Evolutionary conservation across 2,329 filamentous ascomycete species (phyloP), one percentile per base, ranked within the genome.

Genomic region (Lanzia echinophila): DNA sequence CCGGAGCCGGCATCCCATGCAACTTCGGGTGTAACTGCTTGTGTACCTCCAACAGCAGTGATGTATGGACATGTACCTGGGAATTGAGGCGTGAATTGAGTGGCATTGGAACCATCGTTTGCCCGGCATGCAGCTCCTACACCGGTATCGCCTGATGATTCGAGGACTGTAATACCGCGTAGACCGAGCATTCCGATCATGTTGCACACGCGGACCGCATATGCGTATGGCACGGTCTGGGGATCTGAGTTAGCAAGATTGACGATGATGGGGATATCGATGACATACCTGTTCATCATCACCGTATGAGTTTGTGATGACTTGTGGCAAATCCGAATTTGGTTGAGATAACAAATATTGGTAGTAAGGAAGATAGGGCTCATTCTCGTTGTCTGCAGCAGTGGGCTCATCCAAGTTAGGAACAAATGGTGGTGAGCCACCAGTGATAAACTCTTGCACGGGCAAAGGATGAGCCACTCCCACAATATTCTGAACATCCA

Each of bases 331-430:
- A 20, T 41, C 58, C 2, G 47, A 53, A 41, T 75, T 68, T 15
- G 68, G 63, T 42, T 76, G 72, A 0, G 70, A 65, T 2, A 82
- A 68, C 11, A 84, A 67, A 53, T 75, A 72, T 53, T 79, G 68
- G n/a, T 82, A 70, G 55, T 80, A 76, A 39, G 78, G 75, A 2
- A 83, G 67, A 58, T 79, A 83, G 0, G 81, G 81, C 64, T 83
- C 81, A 63, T 83, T 83, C 56, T 72, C 65, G 47, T 69, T 64
- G 15, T 58, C 46, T 1, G 57, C 53, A 3, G 46, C 47, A 3
- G 52, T 55, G n/a, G 60, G 59, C 10, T 55, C 43, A 47, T 61
- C 56, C 5, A 71, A 50, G 48, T 80, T 74, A 0, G 79, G 73
- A 24, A 72, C 67, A 64, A 78, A 80, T 1, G 78, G 79, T 34